Conservation (phyloP, 1,284 basidiomycete genomes). For the Amylostereum areolatum region DNA sequence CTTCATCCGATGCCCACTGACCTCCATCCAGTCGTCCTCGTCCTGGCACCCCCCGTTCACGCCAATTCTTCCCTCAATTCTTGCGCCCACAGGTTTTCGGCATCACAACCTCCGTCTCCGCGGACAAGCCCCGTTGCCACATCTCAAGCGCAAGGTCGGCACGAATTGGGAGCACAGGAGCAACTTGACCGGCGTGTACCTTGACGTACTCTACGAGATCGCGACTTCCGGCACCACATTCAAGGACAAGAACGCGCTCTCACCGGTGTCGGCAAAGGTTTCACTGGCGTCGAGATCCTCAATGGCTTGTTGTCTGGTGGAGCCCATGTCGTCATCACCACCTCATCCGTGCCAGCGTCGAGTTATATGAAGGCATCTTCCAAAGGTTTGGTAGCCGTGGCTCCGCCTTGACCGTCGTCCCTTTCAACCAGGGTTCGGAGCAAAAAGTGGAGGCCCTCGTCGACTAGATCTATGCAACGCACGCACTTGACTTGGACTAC, state of each 20-base stretch:
- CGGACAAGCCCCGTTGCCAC: conserved; percentile 92
- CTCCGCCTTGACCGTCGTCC: conserved; percentile 93
- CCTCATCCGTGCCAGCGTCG: conserved; percentile 92
- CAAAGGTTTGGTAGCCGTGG: conserved; percentile 93
- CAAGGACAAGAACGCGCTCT: conserved; percentile 98
- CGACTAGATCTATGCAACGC: conserved; percentile 95
- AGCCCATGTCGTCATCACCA: conserved; percentile 94
- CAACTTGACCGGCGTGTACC: conserved; percentile 93
- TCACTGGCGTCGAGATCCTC: conserved; percentile 95
- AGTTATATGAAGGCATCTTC: conserved; percentile 98
- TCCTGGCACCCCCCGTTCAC: conserved; percentile 52
- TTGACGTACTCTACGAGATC: conserved; percentile 96
- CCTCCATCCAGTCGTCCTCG: conserved; percentile 52
- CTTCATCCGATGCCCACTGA: conserved; percentile 71
- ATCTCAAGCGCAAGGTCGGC: conserved; percentile 97
- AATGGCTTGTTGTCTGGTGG: conserved; percentile 96
- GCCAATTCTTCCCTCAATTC: conserved; percentile 92
- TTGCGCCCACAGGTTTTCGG: conserved; percentile 80
- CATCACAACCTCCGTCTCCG: conserved; percentile 74
- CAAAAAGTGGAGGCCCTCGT: conserved; percentile 97
- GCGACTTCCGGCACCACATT: conserved; percentile 97
- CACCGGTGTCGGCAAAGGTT: conserved; percentile 96
- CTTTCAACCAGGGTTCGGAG: conserved; percentile 98
- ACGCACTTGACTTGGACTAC: conserved; percentile 95
- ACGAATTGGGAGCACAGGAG: conserved; percentile 94